A percentile compares a stretch with the other conserved stretches of the same genome.
phyloP scores from a whole-genome alignment of 495 filamentous ascomycete species.

The Hypoxylon fuscum region DNA sequence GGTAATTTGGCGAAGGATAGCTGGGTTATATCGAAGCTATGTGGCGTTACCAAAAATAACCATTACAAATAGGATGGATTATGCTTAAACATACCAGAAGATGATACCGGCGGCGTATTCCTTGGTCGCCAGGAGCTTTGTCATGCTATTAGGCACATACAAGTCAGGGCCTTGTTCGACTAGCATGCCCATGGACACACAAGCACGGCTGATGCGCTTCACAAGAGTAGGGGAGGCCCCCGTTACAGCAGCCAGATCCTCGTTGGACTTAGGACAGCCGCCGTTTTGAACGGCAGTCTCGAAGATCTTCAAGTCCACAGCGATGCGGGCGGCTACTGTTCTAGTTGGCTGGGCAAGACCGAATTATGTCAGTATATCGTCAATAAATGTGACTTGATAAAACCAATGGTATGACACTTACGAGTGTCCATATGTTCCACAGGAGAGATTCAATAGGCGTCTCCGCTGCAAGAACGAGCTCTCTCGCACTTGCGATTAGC shows the following conservation, averaged over 20 bases:
- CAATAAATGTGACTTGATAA: not conserved
- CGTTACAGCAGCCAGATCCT: constrained; percentile 19
- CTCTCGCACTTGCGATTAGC: constrained; percentile 8
- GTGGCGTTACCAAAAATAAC: not conserved
- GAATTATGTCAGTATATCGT: not conserved
- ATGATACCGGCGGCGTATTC: constrained; percentile 19
- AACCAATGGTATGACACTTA: not conserved
- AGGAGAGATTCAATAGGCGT: constrained; percentile 16
- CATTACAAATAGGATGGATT: not conserved
- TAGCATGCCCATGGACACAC: constrained; percentile 21
- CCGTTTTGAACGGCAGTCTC: constrained; percentile 17
- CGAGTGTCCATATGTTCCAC: constrained; percentile 9
- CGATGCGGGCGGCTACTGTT: constrained; percentile 25
- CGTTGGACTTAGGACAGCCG: constrained; percentile 13
- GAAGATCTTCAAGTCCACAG: constrained; percentile 29
- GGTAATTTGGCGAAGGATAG: constrained; percentile 31
- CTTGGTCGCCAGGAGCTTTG: constrained; percentile 9
- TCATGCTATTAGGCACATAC: constrained; percentile 27
- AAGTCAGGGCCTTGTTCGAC: constrained; percentile 22
- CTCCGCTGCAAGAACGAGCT: constrained; percentile 14
- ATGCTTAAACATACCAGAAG: constrained; percentile 1
- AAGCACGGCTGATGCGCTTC: constrained; percentile 19
- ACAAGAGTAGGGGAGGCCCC: constrained; percentile 24
- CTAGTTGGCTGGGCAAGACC: constrained; percentile 20
- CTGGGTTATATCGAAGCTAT: constrained; percentile 10